A percentile compares a stretch with the other conserved stretches of the same genome.
These are phyloP conservation scores for Colletotrichum agaves DNA, from an alignment of 2,329 filamentous ascomycete genomes.

Conservation along the genomic window DNA sequence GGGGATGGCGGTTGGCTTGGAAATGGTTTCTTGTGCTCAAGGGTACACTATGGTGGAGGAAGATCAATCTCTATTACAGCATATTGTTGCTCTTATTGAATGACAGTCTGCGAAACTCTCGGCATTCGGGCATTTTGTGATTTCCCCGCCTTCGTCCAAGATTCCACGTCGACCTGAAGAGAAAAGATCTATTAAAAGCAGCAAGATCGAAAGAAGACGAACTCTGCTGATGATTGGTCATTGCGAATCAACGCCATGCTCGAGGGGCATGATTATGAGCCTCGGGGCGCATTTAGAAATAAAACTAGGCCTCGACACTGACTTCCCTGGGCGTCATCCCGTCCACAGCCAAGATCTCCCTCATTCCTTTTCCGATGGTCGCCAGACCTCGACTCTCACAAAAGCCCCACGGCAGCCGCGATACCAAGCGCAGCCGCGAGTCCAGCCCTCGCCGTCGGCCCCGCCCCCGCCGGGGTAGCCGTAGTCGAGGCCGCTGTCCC, in stretches of 20 bases:
- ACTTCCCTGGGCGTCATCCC: too few relatives aligned
- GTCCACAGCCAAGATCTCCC: too few relatives aligned
- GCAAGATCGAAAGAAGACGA: background rate
- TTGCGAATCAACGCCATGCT: too few relatives aligned
- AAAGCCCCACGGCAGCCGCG: conserved; percentile 6
- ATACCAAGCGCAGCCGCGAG: conserved; percentile 14
- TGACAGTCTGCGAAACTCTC: too few relatives aligned
- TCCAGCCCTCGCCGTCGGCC: conserved; percentile 23
- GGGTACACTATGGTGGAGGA: too few relatives aligned
- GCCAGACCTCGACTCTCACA: background rate
- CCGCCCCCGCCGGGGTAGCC: conserved; percentile 15
- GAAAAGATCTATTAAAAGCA: too few relatives aligned
- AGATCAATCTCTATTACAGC: background rate
- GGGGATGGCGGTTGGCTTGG: conserved; percentile 3
- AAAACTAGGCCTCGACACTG: too few relatives aligned
- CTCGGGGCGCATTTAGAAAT: too few relatives aligned
- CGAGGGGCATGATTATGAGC: too few relatives aligned
- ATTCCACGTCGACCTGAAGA: too few relatives aligned
- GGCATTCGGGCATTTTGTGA: background rate
- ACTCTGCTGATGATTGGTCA: background rate
- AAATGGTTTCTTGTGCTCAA: background rate
- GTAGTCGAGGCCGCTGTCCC: background rate
- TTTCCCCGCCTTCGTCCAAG: background rate
- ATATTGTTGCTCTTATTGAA: background rate
- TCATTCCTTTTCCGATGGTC: too few relatives aligned